Evolutionary conservation across 2,329 filamentous ascomycete genomes (phyloP).

Genomic region (Neonectria neomacrospora): DNA sequence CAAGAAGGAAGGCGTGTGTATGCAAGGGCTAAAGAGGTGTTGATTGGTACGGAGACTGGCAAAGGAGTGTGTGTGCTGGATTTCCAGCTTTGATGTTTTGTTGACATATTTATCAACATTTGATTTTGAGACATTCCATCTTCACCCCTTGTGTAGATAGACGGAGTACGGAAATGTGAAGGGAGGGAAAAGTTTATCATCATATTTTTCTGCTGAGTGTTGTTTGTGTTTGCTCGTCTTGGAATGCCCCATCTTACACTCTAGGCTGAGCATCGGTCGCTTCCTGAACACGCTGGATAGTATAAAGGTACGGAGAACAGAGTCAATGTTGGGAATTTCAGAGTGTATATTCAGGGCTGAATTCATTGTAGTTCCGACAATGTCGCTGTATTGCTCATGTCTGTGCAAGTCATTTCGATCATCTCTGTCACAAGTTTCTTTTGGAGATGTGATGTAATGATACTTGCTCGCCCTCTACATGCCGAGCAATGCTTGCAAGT

Average conservation of each 20-base stretch:
- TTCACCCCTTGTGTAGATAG: slow-evolving; percentile 34
- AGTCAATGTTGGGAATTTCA: background rate
- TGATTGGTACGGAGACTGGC: slow-evolving; percentile 15
- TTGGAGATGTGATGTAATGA: background rate
- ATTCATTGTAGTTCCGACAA: background rate
- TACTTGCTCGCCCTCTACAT: slow-evolving; percentile 22
- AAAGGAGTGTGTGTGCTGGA: slow-evolving; percentile 13
- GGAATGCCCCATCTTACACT: background rate
- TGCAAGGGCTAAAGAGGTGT: slow-evolving; percentile 14
- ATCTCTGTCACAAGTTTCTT: background rate
- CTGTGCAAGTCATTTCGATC: background rate
- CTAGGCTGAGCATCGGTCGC: no score
- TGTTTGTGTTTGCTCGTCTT: background rate
- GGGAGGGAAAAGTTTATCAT: slow-evolving; percentile 24
- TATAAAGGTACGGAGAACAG: no score
- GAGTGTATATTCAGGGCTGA: background rate
- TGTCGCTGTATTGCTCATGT: background rate
- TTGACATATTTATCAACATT: slow-evolving; percentile 15
- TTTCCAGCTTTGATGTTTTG: slow-evolving; percentile 24
- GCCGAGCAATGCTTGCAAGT: slow-evolving; percentile 7
- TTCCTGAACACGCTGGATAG: no score
- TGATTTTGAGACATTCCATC: slow-evolving; percentile 24
- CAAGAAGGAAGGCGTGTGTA: background rate
- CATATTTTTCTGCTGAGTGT: background rate
- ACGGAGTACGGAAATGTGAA: slow-evolving; percentile 38